Evolutionary conservation across 2,329 filamentous ascomycete species (phyloP).

Genomic region (Raffaelea arxii): DNA sequence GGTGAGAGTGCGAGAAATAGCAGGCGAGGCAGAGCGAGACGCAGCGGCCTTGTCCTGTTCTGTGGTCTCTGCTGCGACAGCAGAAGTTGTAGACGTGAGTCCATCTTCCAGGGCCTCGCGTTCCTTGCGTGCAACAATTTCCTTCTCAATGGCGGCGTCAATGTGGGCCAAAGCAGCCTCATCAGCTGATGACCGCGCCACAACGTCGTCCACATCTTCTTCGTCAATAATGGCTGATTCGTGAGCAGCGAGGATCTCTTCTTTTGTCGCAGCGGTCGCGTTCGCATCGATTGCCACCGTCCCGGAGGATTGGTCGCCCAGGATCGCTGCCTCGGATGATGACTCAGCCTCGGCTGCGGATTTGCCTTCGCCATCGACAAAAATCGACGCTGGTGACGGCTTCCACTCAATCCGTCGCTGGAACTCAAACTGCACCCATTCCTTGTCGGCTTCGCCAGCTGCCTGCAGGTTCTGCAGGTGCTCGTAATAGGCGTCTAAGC

Average conservation of each 20-base stretch:
- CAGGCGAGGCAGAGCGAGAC: constrained; percentile 31
- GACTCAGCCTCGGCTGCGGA: constrained; percentile 24
- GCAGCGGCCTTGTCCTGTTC: constrained; percentile 25
- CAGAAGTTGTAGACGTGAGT: constrained; percentile 17
- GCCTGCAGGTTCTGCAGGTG: constrained; percentile 73
- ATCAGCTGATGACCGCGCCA: constrained; percentile 16
- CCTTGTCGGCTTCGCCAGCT: constrained; percentile 57
- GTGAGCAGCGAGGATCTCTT: not conserved
- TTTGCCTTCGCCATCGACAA: constrained; percentile 32
- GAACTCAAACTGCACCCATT: constrained; percentile 90
- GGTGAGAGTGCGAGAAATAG: constrained; percentile 29
- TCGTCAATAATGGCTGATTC: not conserved
- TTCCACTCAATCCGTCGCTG: constrained; percentile 87
- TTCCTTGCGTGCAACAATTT: constrained; percentile 50
- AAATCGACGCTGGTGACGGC: constrained; percentile 43
- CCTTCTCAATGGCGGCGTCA: constrained; percentile 72
- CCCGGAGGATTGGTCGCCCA: constrained; percentile 29
- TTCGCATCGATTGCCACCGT: not conserved
- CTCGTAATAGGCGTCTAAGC: constrained; percentile 84
- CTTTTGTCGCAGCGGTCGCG: not conserved
- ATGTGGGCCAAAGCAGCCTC: constrained; percentile 66
- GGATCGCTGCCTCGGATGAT: constrained; percentile 12
- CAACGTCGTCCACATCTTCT: not conserved
- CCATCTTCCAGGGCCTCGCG: constrained; percentile 34
- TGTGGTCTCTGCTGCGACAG: no score